phyloP scores from a whole-genome alignment of 2,329 filamentous ascomycete species.

The Pseudogymnoascus sp. region DNA sequence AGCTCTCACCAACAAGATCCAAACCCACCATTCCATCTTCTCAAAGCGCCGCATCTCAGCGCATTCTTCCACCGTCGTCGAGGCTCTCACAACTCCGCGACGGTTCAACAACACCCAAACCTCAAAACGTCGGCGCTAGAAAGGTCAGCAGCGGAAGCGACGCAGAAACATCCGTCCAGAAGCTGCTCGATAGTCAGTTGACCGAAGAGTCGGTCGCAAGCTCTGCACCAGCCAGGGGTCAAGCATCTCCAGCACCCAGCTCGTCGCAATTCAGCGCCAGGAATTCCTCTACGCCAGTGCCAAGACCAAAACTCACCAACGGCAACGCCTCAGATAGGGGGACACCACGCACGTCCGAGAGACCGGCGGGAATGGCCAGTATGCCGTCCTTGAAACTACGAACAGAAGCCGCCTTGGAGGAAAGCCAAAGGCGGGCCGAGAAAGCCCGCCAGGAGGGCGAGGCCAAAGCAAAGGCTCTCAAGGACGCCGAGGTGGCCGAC shows the following conservation, averaged over 20 bases:
- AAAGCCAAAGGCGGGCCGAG: not conserved
- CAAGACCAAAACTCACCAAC: not conserved
- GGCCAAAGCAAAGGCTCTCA: not conserved
- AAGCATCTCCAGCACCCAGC: slow-evolving; percentile 2
- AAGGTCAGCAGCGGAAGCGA: not conserved
- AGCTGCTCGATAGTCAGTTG: not conserved
- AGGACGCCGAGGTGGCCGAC: not conserved
- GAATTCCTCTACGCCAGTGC: not conserved
- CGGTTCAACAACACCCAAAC: not conserved
- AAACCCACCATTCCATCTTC: not conserved
- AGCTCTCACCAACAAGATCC: not conserved
- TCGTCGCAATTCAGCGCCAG: not conserved
- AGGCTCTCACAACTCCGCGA: not conserved
- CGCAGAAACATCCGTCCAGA: not conserved
- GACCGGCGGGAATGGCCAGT: not conserved
- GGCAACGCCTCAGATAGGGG: not conserved
- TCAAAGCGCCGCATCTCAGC: not conserved
- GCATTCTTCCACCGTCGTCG: not conserved
- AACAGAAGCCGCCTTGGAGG: not conserved
- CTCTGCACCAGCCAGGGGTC: not conserved
- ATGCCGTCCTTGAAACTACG: not conserved
- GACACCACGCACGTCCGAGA: not conserved
- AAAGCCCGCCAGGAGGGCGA: not conserved
- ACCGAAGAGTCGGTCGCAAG: not conserved
- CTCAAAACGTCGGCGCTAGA: not conserved